phyloP scores from a whole-genome alignment of 179 eudicot genomes.

The Camellia oleifera region DNA sequence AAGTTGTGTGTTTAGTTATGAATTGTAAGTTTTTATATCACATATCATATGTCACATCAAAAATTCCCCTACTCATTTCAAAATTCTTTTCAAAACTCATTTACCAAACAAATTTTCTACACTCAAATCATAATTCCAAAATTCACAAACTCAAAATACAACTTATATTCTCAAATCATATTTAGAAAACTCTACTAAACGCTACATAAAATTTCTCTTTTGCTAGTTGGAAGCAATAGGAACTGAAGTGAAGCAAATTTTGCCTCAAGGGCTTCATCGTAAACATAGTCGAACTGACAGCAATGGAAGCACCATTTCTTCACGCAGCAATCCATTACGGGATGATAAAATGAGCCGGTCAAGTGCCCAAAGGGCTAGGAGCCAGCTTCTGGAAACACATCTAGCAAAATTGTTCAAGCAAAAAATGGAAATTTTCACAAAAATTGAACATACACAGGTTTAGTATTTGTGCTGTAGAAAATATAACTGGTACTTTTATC shows the following conservation, averaged over 20 bases:
- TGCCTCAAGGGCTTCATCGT: constrained; percentile 70
- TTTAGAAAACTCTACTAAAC: too few species aligned
- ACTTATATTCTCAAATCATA: too few species aligned
- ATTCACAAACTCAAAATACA: too few species aligned
- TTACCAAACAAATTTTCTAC: too few species aligned
- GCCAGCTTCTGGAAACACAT: constrained; percentile 94
- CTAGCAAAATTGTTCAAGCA: constrained; percentile 89
- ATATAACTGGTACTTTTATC: not conserved
- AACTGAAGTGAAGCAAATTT: constrained; percentile 78
- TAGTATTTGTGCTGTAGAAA: constrained; percentile 23
- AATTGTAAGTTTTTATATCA: too few species aligned
- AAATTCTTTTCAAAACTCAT: too few species aligned
- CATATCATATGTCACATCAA: too few species aligned
- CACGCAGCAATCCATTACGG: constrained; percentile 89
- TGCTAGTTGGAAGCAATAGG: constrained; percentile 60
- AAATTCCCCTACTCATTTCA: too few species aligned
- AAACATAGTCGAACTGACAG: constrained; percentile 89
- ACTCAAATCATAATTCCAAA: too few species aligned
- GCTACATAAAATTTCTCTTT: not conserved
- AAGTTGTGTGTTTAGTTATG: too few species aligned
- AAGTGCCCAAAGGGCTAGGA: constrained; percentile 78
- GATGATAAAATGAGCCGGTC: constrained; percentile 73
- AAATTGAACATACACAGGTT: constrained; percentile 95
- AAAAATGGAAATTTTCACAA: constrained; percentile 94
- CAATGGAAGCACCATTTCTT: constrained; percentile 85